Evolutionary conservation across 2,329 filamentous ascomycete genomes (phyloP), one percentile per base, ranked within the genome.

Genomic region (Dendrostoma leiphaemia): DNA sequence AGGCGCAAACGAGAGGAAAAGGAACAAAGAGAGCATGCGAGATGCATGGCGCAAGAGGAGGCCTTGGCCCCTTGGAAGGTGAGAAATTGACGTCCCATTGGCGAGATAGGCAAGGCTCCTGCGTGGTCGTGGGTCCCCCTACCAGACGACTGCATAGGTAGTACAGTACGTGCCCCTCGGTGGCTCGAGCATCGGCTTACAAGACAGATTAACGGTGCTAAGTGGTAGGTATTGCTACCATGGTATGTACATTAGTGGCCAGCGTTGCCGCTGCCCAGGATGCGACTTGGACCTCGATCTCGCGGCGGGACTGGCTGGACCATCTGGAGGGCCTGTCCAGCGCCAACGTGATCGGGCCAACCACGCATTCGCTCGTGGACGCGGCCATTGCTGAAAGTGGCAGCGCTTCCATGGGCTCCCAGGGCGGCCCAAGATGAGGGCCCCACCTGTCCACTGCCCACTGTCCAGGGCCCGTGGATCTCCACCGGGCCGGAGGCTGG

Each of bases 81-180:
- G 51, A 37, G 53, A 58, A 55, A 55, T 58, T 58, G 56, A 58
- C 24, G 37, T 54, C 52, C 47, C 56, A 58, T 58, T 55, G 56
- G 56, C 56, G 52, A 55, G 56, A 55, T 58, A 44, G 54, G 49
- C 47, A 40, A 17, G 51, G 51, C 55, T 38, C 45, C 53, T 55
- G 53, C 48, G 45, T 48, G 34, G 43, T 35, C 53, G 35, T 49
- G 47, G 47, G 17, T 26, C 24, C 47, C 32, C 15, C 19, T 23
- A n/a, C n/a, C n/a, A n/a, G n/a, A n/a, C n/a, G n/a, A n/a, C n/a
- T n/a, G n/a, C n/a, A n/a, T n/a, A n/a, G n/a, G n/a, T n/a, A n/a
- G n/a, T n/a, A n/a, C n/a, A n/a, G n/a, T n/a, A n/a, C 17, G 35
- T 15, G 19, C 37, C 38, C 38, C 38, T 23, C 38, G 43, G 43